phyloP scores from a whole-genome alignment of 1,284 basidiomycete genomes.

The Moesziomyces sp. region DNA sequence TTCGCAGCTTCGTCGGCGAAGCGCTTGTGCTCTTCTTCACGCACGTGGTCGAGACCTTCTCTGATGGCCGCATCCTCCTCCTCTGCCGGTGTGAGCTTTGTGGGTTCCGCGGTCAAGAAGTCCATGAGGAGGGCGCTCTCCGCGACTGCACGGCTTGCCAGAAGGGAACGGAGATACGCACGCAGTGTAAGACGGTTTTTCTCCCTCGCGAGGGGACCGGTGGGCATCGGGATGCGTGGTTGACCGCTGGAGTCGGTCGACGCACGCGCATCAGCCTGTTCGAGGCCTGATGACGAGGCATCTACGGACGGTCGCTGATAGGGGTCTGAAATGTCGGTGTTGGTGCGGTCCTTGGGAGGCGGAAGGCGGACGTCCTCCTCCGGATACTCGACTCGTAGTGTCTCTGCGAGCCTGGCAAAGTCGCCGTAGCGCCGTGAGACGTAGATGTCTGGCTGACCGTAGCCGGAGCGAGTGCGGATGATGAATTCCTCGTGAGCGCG shows the following conservation, averaged over 20 bases:
- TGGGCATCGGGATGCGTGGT: slow-evolving; percentile 32
- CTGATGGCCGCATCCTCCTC: slow-evolving; percentile 80
- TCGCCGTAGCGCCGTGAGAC: slow-evolving; percentile 95
- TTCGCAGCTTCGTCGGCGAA: slow-evolving; percentile 88
- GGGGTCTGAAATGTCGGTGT: slow-evolving; percentile 43
- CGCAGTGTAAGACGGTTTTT: slow-evolving; percentile 95
- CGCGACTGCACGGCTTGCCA: slow-evolving; percentile 77
- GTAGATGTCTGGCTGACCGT: slow-evolving; percentile 78
- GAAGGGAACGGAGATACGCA: slow-evolving; percentile 84
- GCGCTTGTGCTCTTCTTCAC: slow-evolving; percentile 85
- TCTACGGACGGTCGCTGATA: slow-evolving; percentile 20
- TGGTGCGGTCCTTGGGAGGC: slow-evolving; percentile 58
- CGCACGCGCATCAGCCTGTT: slow-evolving; percentile 13
- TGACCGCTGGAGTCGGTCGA: slow-evolving; percentile 28
- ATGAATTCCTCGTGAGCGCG: slow-evolving; percentile 79
- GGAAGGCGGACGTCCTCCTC: slow-evolving; percentile 54
- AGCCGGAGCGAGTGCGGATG: slow-evolving; percentile 79
- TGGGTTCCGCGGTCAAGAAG: slow-evolving; percentile 85
- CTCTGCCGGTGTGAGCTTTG: slow-evolving; percentile 79
- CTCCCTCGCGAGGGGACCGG: slow-evolving; percentile 72
- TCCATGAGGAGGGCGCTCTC: slow-evolving; percentile 85
- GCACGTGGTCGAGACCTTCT: slow-evolving; percentile 87
- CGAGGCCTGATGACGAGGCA: slow-evolving; percentile 1
- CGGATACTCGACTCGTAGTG: slow-evolving; percentile 57
- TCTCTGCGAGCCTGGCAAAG: slow-evolving; percentile 73